These are phyloP conservation scores for Citeromyces hawaiiensis DNA, from an alignment of 1,139 yeast species.

Conservation along the genomic window DNA sequence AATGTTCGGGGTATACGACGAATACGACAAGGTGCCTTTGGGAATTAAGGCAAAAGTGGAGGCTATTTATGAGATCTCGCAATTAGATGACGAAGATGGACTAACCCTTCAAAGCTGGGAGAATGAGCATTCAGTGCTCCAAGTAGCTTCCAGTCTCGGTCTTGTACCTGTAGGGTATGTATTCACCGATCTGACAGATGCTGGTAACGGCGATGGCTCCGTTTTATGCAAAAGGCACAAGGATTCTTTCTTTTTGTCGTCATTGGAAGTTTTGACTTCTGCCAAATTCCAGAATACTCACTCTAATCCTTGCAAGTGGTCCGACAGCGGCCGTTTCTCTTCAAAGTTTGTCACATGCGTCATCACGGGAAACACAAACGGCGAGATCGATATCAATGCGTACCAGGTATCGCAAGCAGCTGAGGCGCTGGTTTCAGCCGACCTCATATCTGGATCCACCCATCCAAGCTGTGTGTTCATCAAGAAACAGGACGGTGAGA, in stretches of 20 bases:
- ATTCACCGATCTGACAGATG: conserved; percentile 82
- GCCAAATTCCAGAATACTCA: conserved; percentile 58
- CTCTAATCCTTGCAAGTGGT: conserved; percentile 58
- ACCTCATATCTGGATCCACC: conserved; percentile 74
- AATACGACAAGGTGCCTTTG: conserved; percentile 72
- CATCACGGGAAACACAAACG: conserved; percentile 70
- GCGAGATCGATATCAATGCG: conserved; percentile 83
- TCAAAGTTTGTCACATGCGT: conserved; percentile 93
- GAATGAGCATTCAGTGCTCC: conserved; percentile 38
- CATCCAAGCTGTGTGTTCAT: conserved; percentile 84
- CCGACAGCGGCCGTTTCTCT: conserved; percentile 56
- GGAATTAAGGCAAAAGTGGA: conserved; percentile 93
- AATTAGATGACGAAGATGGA: conserved; percentile 78
- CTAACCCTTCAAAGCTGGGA: conserved; percentile 54
- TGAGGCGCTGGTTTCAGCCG: conserved; percentile 81
- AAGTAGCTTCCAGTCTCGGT: conserved; percentile 49
- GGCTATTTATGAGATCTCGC: conserved; percentile 90
- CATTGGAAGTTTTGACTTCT: conserved; percentile 78
- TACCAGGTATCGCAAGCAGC: conserved; percentile 86
- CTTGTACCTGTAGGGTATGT: conserved; percentile 67
- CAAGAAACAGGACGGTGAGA: conserved; percentile 49
- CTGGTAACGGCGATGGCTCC: conserved; percentile 77
- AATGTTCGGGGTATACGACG: conserved; percentile 69
- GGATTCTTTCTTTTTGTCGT: conserved; percentile 78
- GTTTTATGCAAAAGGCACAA: conserved; percentile 90